phyloP scores from a whole-genome alignment of 768 basidiomycete species.

The Omphalotus guepiniiformis region DNA sequence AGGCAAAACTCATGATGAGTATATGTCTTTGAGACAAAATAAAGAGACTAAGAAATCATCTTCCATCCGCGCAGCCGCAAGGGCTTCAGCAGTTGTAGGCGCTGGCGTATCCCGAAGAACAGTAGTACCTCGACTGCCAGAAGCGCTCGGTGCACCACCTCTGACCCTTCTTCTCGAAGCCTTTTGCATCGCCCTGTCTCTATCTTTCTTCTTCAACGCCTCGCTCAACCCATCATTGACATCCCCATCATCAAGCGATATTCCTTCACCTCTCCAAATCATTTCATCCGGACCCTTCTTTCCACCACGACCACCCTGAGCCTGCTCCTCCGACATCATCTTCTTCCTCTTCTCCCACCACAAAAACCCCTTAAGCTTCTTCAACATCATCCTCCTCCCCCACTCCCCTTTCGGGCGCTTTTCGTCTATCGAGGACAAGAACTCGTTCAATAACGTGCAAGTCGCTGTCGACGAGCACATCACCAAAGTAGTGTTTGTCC shows the following conservation, averaged over 20 bases:
- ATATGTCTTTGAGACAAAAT: background rate
- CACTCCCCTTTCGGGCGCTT: constrained; percentile 54
- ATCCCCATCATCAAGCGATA: constrained; percentile 13
- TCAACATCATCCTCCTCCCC: constrained; percentile 77
- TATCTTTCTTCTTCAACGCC: constrained; percentile 75
- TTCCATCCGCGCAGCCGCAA: background rate
- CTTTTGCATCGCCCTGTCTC: constrained; percentile 50
- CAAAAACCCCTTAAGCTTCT: constrained; percentile 66
- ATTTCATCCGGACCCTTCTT: constrained; percentile 12
- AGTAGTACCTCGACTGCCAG: constrained; percentile 4
- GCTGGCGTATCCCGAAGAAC: constrained; percentile 4
- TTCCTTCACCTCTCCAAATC: constrained; percentile 19
- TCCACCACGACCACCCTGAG: constrained; percentile 10
- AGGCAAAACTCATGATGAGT: background rate
- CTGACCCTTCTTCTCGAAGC: constrained; percentile 70
- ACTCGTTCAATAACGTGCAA: constrained; percentile 72
- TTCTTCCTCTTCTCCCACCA: constrained; percentile 65
- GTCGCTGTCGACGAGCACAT: constrained; percentile 84
- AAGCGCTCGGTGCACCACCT: constrained; percentile 56
- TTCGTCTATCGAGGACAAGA: constrained; percentile 62
- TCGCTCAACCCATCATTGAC: constrained; percentile 51
- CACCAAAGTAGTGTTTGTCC: constrained; percentile 75
- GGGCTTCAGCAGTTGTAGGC: constrained; percentile 1
- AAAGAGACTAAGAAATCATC: background rate
- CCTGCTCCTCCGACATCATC: constrained; percentile 19